Evolutionary conservation across 352 stramenopile genomes (phyloP).

Genomic region (Phytophthora multivora): DNA sequence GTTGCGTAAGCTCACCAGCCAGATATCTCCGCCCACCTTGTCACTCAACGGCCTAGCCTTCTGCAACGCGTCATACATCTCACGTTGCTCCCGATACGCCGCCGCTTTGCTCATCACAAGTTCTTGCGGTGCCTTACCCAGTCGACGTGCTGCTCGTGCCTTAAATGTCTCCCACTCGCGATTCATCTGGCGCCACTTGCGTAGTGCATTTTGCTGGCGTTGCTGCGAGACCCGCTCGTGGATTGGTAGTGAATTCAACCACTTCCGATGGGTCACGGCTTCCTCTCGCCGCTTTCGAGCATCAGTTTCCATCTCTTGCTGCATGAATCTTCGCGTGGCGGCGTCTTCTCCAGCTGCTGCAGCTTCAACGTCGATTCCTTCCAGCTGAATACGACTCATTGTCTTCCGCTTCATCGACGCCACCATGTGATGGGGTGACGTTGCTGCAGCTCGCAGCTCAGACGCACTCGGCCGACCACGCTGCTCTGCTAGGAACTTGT

Average conservation of each 20-base stretch:
- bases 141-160: slow-evolving; percentile 48
- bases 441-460: slow-evolving; percentile 26
- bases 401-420: slow-evolving; percentile 48
- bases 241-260: slow-evolving; percentile 71
- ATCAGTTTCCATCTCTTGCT: slow-evolving; percentile 40
- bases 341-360: slow-evolving; percentile 5
- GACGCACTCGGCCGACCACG: slow-evolving; percentile 30
- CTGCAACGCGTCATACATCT: slow-evolving; percentile 91
- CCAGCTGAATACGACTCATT: slow-evolving; percentile 31
- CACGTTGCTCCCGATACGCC: slow-evolving; percentile 87
- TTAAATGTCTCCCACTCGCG: slow-evolving; percentile 78
- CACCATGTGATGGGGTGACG: slow-evolving; percentile 31
- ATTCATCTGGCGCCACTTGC: slow-evolving; percentile 75
- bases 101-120: slow-evolving; percentile 88
- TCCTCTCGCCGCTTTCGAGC: slow-evolving; percentile 50
- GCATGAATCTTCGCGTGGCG: slow-evolving; percentile 23
- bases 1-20: slow-evolving; percentile 89
- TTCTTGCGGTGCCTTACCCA: slow-evolving; percentile 70
- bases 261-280: slow-evolving; percentile 59
- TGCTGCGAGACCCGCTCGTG: slow-evolving; percentile 70
- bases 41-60: slow-evolving; percentile 84
- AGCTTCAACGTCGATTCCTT: background rate
- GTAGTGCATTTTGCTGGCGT: slow-evolving; percentile 70
- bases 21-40: slow-evolving; percentile 89
- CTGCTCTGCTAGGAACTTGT: slow-evolving; percentile 62